Conservation (phyloP, 192 early-diverging fungal genomes). For the Coemansia sp. region DNA sequence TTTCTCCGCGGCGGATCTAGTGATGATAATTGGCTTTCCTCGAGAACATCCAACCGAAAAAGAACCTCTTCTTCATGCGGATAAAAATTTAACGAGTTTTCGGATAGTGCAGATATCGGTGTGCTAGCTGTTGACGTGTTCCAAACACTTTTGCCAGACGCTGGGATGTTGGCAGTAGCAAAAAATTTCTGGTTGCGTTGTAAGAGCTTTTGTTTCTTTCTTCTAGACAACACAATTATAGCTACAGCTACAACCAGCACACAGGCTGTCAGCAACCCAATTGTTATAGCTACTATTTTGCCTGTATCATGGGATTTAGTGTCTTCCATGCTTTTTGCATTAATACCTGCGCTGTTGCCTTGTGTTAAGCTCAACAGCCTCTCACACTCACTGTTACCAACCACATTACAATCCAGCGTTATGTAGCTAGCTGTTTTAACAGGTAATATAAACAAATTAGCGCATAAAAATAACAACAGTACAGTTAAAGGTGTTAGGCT, state of each 20-base stretch:
- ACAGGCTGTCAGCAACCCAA: not conserved
- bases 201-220: not conserved
- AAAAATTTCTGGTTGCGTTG: not conserved
- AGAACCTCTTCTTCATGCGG: conserved; percentile 6
- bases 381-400: conserved; percentile 3
- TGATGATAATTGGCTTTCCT: not conserved
- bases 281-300: not conserved
- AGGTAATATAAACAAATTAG: not conserved
- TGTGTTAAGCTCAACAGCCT: not conserved
- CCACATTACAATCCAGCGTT: conserved; percentile 6
- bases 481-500: not conserved
- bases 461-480: not conserved
- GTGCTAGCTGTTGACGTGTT: not conserved
- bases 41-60: not conserved
- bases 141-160: not conserved
- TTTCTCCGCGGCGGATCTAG: not conserved
- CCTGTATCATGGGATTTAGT: not conserved
- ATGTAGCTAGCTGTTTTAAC: conserved; percentile 1
- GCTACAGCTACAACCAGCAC: not conserved
- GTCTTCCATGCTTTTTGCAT: not conserved
- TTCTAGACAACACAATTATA: not conserved
- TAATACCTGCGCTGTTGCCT: not conserved
- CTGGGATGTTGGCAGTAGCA: not conserved
- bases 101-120: not conserved
- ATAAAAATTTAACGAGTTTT: not conserved